Conservation (phyloP, 1,284 basidiomycete species). For the Malassezia cuniculi region DNA sequence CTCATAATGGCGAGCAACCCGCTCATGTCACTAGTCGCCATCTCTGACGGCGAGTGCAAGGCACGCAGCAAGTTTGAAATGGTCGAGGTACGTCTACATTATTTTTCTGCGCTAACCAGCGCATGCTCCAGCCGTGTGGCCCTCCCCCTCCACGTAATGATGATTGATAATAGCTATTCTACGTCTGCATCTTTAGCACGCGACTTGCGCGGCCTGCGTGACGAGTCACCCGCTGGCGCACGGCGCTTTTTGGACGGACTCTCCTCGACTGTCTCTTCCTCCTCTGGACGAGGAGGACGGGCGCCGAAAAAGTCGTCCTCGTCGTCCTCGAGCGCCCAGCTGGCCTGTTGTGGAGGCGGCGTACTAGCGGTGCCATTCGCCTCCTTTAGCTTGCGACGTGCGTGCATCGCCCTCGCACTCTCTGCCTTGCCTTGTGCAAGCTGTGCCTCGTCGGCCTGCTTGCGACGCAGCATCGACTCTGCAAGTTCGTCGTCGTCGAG, state of each 20-base stretch:
- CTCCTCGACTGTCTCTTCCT: constrained; percentile 22
- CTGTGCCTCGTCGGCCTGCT: constrained; percentile 43
- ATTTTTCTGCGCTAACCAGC: constrained; percentile 52
- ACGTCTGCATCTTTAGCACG: no score
- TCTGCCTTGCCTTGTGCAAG: constrained; percentile 40
- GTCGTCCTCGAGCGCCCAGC: constrained; percentile 41
- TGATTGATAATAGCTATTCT: no score
- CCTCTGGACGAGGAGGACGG: constrained; percentile 19
- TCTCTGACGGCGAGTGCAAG: constrained; percentile 82
- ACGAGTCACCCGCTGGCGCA: no score
- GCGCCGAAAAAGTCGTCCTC: constrained; percentile 44
- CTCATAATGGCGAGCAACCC: constrained; percentile 83
- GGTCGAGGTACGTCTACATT: constrained; percentile 60
- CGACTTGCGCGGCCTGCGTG: no score
- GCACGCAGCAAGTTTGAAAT: constrained; percentile 87
- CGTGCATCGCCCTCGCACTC: constrained; percentile 34
- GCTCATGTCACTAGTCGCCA: constrained; percentile 69
- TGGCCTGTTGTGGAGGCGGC: constrained; percentile 12
- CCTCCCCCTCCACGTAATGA: constrained; percentile 87
- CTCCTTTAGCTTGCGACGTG: constrained; percentile 30
- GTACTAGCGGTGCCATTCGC: constrained; percentile 21
- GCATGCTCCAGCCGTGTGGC: constrained; percentile 96
- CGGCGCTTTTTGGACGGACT: constrained; percentile 14
- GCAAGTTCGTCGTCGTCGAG: constrained; percentile 72
- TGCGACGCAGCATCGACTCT: constrained; percentile 42